These are phyloP conservation scores for Plasmodium knowlesi DNA, from an alignment of 169 alveolate species.

Conservation along the genomic window DNA sequence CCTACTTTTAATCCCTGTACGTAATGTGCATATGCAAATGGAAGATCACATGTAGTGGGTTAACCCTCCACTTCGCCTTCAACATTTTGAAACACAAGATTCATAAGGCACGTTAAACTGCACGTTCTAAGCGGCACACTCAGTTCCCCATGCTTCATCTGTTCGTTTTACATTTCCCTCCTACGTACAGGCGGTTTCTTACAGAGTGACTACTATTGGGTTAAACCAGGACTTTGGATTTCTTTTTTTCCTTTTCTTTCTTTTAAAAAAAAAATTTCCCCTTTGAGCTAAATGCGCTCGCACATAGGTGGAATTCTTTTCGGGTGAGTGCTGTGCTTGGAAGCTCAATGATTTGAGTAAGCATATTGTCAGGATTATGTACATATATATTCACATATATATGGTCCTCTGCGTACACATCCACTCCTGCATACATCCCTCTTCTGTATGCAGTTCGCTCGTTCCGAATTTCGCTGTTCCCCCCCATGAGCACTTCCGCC, in stretches of 20 bases:
- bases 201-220: not conserved
- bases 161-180: constrained; percentile 7
- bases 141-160: not conserved
- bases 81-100: not conserved
- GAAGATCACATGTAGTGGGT: not conserved
- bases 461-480: not conserved
- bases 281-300: constrained; percentile 11
- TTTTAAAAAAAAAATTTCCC: not conserved
- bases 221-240: not conserved
- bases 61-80: not conserved
- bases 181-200: not conserved
- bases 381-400: constrained; percentile 2
- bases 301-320: not conserved
- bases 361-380: not conserved
- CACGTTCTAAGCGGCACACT: not conserved
- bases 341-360: not conserved
- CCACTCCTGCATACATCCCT: not conserved
- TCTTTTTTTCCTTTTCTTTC: not conserved
- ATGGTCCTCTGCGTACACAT: not conserved
- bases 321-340: not conserved
- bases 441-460: not conserved
- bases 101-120: not conserved
- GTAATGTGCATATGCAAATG: not conserved
- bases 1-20: not conserved
- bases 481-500: not conserved